These are phyloP conservation scores for Cordyceps javanica DNA, from an alignment of 2,329 filamentous ascomycete genomes.

Conservation along the genomic window DNA sequence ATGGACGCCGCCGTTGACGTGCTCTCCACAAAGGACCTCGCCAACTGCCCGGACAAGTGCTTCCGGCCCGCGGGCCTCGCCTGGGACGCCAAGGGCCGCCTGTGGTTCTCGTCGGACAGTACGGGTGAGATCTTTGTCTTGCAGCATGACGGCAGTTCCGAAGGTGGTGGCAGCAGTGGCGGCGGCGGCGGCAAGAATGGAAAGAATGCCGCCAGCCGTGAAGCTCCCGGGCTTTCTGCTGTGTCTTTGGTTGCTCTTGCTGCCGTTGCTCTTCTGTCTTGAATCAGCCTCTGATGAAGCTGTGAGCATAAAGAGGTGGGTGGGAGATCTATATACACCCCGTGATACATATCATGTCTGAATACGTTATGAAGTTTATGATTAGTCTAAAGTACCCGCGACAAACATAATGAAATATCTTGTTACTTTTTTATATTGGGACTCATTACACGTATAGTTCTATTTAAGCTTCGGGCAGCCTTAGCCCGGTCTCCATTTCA, in stretches of 20 bases:
- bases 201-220: neutral
- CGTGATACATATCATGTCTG: neutral
- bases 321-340: neutral
- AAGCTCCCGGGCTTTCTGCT: neutral
- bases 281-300: no score
- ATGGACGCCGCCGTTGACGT: constrained; percentile 44
- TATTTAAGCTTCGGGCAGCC: neutral
- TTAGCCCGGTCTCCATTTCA: neutral
- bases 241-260: constrained; percentile 18
- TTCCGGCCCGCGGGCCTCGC: constrained; percentile 58
- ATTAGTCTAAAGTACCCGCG: no score
- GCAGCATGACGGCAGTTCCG: constrained; percentile 17
- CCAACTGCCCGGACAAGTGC: constrained; percentile 48
- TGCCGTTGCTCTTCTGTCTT: constrained; percentile 12
- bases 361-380: neutral
- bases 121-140: constrained; percentile 62
- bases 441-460: constrained; percentile 12
- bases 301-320: no score
- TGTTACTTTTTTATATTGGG: constrained; percentile 1
- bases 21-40: constrained; percentile 47
- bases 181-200: constrained; percentile 10
- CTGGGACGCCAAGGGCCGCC: constrained; percentile 42
- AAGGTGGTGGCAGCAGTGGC: no score
- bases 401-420: no score
- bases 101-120: constrained; percentile 57